Percentiles rank a stretch among this genome's conserved stretches.
These are phyloP conservation scores for sunflower (Helianthus annuus) DNA, from an alignment of 129 eudicot genomes.

Conservation along the genomic window DNA sequence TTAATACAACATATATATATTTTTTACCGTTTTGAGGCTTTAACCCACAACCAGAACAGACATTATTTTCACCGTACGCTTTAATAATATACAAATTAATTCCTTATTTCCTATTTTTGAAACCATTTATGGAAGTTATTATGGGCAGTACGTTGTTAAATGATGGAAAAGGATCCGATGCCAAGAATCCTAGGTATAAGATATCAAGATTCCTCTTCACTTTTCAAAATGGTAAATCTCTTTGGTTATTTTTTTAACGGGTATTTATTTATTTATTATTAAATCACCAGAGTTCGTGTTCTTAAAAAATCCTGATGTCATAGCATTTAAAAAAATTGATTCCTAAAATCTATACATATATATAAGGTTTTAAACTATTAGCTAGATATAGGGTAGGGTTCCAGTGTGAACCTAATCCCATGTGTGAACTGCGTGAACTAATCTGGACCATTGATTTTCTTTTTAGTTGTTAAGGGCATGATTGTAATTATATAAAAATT, in stretches of 20 bases:
- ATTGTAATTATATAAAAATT: too few species aligned
- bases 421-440: too few species aligned
- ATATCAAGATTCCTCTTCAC: slow-evolving; percentile 14
- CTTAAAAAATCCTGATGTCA: too few species aligned
- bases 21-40: background rate
- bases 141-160: background rate
- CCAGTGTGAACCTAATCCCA: too few species aligned
- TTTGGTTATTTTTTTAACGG: background rate
- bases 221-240: slow-evolving; percentile 3
- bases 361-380: too few species aligned
- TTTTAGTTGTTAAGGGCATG: too few species aligned
- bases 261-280: too few species aligned
- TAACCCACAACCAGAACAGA: background rate
- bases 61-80: background rate
- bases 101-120: background rate
- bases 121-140: background rate
- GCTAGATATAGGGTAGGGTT: too few species aligned
- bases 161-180: slow-evolving; percentile 26
- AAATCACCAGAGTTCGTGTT: too few species aligned
- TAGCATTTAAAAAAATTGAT: too few species aligned
- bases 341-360: too few species aligned
- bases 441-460: too few species aligned
- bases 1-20: background rate
- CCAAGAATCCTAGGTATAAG: slow-evolving; percentile 25
- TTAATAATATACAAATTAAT: background rate